phyloP scores from a whole-genome alignment of 2,329 filamentous ascomycete species.

The Sporothrix brunneoviolacea region DNA sequence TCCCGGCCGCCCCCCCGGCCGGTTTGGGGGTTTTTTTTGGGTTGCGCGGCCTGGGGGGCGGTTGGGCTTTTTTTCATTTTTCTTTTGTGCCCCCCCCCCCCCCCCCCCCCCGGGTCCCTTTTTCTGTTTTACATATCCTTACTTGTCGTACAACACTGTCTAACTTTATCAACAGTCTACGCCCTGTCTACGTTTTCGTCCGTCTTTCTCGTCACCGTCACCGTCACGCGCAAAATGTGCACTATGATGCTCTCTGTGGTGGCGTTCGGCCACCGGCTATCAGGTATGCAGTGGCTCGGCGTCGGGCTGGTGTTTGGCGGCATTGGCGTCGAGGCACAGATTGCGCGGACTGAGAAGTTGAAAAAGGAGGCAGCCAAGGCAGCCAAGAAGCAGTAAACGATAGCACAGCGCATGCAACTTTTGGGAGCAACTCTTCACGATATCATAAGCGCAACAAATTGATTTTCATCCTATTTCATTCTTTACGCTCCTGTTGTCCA shows the following conservation, averaged over 20 bases:
- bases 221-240: slow-evolving; percentile 96
- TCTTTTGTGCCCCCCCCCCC: slow-evolving; percentile 43
- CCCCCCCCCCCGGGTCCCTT: background rate
- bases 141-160: no score
- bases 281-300: slow-evolving; percentile 86
- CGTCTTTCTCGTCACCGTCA: slow-evolving; percentile 88
- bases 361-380: slow-evolving; percentile 63
- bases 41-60: no score
- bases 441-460: no score
- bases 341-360: slow-evolving; percentile 75
- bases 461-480: no score
- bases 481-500: no score
- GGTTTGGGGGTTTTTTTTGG: no score
- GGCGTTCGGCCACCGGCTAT: slow-evolving; percentile 85
- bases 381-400: slow-evolving; percentile 24
- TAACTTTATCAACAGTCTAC: no score
- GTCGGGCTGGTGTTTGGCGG: slow-evolving; percentile 91
- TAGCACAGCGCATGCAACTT: no score
- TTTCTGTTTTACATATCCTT: background rate
- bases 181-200: slow-evolving; percentile 89
- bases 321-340: slow-evolving; percentile 81
- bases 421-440: no score
- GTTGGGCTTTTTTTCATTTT: slow-evolving; percentile 39
- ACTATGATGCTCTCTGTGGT: slow-evolving; percentile 97
- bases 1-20: no score